Conservation (phyloP, 2,329 filamentous ascomycete genomes). For the Ramularia endophylla region DNA sequence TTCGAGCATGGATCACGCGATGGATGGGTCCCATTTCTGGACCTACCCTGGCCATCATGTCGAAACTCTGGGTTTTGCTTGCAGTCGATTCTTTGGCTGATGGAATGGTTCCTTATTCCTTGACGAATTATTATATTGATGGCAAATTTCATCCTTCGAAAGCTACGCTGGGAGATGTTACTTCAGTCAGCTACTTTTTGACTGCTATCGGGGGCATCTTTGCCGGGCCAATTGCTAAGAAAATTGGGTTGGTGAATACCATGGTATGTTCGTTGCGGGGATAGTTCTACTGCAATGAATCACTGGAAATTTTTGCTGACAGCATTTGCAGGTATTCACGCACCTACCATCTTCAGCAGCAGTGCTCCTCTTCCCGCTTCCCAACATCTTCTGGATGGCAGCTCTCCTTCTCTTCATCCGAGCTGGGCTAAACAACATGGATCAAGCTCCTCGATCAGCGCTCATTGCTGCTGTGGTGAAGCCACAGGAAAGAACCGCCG, state of each 20-base stretch:
- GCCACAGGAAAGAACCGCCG: slow-evolving; percentile 59
- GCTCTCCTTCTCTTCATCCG: slow-evolving; percentile 54
- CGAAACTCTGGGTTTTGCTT: slow-evolving; percentile 62
- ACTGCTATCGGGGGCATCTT: slow-evolving; percentile 39
- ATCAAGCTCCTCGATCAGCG: slow-evolving; percentile 60
- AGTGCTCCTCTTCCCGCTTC: slow-evolving; percentile 55
- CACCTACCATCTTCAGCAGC: slow-evolving; percentile 55
- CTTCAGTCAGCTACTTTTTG: slow-evolving; percentile 44
- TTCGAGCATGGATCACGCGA: slow-evolving; percentile 13
- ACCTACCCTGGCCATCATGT: slow-evolving; percentile 49
- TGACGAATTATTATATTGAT: slow-evolving; percentile 53
- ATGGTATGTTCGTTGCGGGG: no score
- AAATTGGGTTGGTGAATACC: slow-evolving; percentile 55
- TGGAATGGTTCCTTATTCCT: slow-evolving; percentile 54
- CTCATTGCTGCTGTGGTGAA: slow-evolving; percentile 62
- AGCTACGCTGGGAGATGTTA: slow-evolving; percentile 49
- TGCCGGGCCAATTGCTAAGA: slow-evolving; percentile 60
- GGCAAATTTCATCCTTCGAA: slow-evolving; percentile 50
- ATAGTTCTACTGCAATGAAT: no score
- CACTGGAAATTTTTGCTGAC: no score
- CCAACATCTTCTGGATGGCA: slow-evolving; percentile 46
- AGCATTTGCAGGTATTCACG: no score
- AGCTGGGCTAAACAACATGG: slow-evolving; percentile 61
- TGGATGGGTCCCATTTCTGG: slow-evolving; percentile 52
- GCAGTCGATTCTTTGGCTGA: slow-evolving; percentile 60